Evolutionary conservation across 495 filamentous ascomycete genomes (phyloP).

Genomic region (Emericellopsis terricola): DNA sequence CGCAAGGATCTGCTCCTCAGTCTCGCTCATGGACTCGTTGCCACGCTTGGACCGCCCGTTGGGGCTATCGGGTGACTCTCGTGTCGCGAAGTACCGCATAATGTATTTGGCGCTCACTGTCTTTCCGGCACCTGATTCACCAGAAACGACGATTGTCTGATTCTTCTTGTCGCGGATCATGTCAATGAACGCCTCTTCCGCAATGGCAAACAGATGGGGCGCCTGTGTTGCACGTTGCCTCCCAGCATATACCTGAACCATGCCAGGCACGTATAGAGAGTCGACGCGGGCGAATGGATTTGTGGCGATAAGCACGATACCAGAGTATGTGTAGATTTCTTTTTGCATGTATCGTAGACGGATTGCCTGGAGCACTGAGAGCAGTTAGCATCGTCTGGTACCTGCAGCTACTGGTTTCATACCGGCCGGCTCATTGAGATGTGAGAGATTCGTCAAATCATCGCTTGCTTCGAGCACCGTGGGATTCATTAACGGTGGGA

Average conservation of each 20-base stretch:
- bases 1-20: conserved; percentile 92
- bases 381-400: conserved; percentile 2
- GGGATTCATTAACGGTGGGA: conserved; percentile 95
- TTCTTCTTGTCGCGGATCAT: conserved; percentile 94
- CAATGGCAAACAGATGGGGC: conserved; percentile 96
- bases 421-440: conserved; percentile 98
- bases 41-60: conserved; percentile 61
- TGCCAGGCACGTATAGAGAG: conserved; percentile 94
- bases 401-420: conserved; percentile 17
- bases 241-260: conserved; percentile 98
- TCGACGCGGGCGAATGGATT: conserved; percentile 98
- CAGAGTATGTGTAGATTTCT: conserved; percentile 99
- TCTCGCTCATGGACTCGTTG: conserved; percentile 86
- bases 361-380: conserved; percentile 84
- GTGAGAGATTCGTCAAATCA: conserved; percentile 91
- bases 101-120: conserved; percentile 99
- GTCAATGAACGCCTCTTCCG: conserved; percentile 96
- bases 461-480: conserved; percentile 97
- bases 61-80: conserved; percentile 83
- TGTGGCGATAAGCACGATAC: conserved; percentile 95
- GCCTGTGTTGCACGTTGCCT: conserved; percentile 93
- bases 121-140: conserved; percentile 96
- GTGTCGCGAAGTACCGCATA: conserved; percentile 98
- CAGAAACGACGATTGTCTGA: conserved; percentile 96
- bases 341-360: conserved; percentile 95